Percentiles rank a stretch among this genome's conserved stretches.
Conservation (phyloP, 805 yeast species). For the Trichomonascus vanleenenianus region DNA sequence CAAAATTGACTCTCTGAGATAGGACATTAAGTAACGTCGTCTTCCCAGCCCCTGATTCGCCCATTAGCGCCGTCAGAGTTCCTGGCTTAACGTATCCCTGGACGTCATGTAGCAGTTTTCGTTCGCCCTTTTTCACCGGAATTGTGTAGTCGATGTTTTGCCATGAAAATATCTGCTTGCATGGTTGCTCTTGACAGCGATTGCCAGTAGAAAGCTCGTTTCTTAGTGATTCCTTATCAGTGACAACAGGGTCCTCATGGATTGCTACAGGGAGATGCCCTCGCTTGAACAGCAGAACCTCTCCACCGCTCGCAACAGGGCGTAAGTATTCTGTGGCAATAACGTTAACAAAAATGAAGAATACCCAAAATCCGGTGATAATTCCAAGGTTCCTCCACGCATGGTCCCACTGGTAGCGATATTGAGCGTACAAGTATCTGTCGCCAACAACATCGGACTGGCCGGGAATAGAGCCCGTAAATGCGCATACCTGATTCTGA, state of each 20-base stretch:
- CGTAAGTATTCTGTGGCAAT: conserved; percentile 28
- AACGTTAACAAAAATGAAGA: conserved; percentile 27
- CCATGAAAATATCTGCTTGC: conserved; percentile 50
- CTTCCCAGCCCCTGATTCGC: conserved; percentile 84
- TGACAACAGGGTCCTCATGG: conserved; percentile 13
- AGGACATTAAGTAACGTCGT: conserved; percentile 68
- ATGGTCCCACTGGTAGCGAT: conserved; percentile 46
- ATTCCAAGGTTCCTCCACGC: conserved; percentile 80
- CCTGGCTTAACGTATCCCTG: conserved; percentile 77
- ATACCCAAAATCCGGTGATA: conserved; percentile 42
- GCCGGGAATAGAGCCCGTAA: conserved; percentile 56
- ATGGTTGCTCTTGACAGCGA: conserved; percentile 19
- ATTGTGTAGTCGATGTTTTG: conserved; percentile 50
- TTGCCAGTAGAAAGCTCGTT: conserved; percentile 17
- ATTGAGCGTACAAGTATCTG: conserved; percentile 42
- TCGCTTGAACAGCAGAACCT: conserved; percentile 24
- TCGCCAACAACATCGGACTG: conserved; percentile 48
- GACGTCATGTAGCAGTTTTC: conserved; percentile 38
- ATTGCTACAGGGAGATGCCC: conserved; percentile 30
- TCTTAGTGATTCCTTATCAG: too few relatives aligned
- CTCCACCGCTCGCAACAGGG: conserved; percentile 27
- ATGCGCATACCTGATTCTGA: conserved; percentile 45
- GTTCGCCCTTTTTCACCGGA: conserved; percentile 31
- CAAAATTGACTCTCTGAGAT: conserved; percentile 62
- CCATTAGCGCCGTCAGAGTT: conserved; percentile 74